Evolutionary conservation across 805 yeast species (phyloP), one percentile per base, ranked within the genome.

Genomic region (Kodamaea sagamina): DNA sequence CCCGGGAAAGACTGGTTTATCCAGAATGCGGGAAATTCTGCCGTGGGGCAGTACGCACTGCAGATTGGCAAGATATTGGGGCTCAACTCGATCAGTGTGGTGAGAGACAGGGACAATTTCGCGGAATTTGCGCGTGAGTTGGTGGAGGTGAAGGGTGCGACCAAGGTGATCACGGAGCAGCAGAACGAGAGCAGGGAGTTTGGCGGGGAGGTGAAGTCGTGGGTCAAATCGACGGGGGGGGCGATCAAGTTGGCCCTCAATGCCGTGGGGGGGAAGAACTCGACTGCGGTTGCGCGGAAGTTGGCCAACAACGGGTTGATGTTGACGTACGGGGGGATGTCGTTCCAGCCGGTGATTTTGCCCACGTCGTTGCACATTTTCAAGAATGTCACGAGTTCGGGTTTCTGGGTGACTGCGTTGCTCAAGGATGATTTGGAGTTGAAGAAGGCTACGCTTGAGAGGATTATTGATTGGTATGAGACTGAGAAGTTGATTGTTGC

Each of bases 261-360:
- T 66, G 87, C 96, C 57, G 92, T 95, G 26, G 97, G 99, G 42
- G 99, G 99, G 25, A 77, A 84, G 47, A 84, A 89, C 27, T 79
- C 89, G 15, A 74, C 95, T 0, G 84, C 84, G 32, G 74, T 93
- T 53, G 92, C 96, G 7, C 76, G 97, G 52, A 92, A 89, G 61
- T 74, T 93, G 43, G 81, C 80, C 28, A 67, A 71, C 11, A 80
- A 86, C 53, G 96, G 93, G 1, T 76, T 82, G 37, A 69, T 93
- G 72, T 79, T 89, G 53, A 89, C 98, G 1, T 93, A 93, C 59
- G 99, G 99, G 25, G 98, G 96, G 28, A 93, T 93, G 99, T 88
- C 97, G 3, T 82, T 84, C 73, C 90, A 88, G 67, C 99, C 99
- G 1, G 95, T 93, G 8, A 77, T 79, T n/a, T 65, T 93, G 43